phyloP scores from a whole-genome alignment of 1,284 basidiomycete genomes.

The Austroboletus rostrupii region DNA sequence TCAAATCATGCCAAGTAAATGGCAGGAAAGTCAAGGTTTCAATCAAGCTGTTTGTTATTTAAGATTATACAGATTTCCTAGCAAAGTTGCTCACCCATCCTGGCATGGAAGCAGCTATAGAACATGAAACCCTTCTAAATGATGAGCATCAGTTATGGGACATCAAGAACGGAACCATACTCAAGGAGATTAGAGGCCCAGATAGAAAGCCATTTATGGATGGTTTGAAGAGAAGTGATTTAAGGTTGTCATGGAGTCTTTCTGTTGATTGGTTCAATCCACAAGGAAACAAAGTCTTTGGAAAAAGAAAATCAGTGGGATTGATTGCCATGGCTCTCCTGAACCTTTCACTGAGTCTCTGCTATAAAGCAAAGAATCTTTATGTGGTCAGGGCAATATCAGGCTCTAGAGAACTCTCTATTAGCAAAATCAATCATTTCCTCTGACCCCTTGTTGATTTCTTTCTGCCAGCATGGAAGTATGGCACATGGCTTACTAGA shows the following conservation, averaged over 20 bases:
- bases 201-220: not conserved
- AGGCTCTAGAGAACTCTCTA: conserved; percentile 2
- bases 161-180: not conserved
- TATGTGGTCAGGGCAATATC: too few species aligned
- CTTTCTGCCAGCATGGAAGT: not conserved
- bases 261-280: conserved; percentile 40
- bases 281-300: conserved; percentile 24
- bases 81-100: not conserved
- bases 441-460: not conserved
- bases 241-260: conserved; percentile 28
- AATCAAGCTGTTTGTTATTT: not conserved
- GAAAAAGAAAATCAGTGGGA: conserved; percentile 31
- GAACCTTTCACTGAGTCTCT: conserved; percentile 18
- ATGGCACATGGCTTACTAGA: not conserved
- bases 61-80: not conserved
- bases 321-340: conserved; percentile 31
- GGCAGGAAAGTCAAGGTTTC: not conserved
- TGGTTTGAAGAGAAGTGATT: not conserved
- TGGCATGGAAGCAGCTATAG: not conserved
- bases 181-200: not conserved
- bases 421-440: too few species aligned
- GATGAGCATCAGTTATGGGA: not conserved
- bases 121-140: not conserved
- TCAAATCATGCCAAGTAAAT: not conserved
- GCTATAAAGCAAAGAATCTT: too few species aligned